Evolutionary conservation across 2,329 filamentous ascomycete species (phyloP), one percentile per base, ranked within the genome.

Genomic region (Cladophialophora bantiana): DNA sequence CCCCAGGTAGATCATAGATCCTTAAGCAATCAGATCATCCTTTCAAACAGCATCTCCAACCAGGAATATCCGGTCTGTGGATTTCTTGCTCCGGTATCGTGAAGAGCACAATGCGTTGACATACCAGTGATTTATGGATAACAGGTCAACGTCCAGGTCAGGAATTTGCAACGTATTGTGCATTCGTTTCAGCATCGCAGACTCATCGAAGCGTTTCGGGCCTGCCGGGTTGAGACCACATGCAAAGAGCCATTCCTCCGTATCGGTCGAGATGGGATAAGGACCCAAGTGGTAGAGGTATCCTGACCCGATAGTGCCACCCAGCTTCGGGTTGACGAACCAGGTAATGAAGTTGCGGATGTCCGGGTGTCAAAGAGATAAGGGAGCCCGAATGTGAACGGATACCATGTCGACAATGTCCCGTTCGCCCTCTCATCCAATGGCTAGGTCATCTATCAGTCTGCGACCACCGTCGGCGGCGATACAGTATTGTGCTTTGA

Each of bases 211-310:
- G 15, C 66, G 48, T 26, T 70, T 69, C 0, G 71, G 72, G 36
- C 77, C 75, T 10, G 71, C 63, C 12, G 70, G 68, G 31, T 68
- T 64, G 32, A 73, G 62, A 1, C 71, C 75, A 45, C 72, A 76
- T 0, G 71, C 73, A 54, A 78, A 77, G 12, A 75, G 70, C 77
- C 76, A 79, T 66, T 78, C 77, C 60, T 77, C 76, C 2, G 59
- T 73, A 15, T 71, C 67, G 5, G 71, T 66, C 1, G 69, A 63
- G 13, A 68, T 62, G 0, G 75, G 77, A 63, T 73, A 78, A 0
- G 77, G 77, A 0, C 77, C 76, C 45, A 78, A 64, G 38, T 77
- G 77, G 64, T 78, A 78, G 26, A 78, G 59, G 57, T 74, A 78
- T 12, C 77, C 76, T 0, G 75, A 77, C 1, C 70, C 68, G 3